Evolutionary conservation across 192 early-diverging fungal genomes (phyloP).

Genomic region (Entomortierella parvispora): DNA sequence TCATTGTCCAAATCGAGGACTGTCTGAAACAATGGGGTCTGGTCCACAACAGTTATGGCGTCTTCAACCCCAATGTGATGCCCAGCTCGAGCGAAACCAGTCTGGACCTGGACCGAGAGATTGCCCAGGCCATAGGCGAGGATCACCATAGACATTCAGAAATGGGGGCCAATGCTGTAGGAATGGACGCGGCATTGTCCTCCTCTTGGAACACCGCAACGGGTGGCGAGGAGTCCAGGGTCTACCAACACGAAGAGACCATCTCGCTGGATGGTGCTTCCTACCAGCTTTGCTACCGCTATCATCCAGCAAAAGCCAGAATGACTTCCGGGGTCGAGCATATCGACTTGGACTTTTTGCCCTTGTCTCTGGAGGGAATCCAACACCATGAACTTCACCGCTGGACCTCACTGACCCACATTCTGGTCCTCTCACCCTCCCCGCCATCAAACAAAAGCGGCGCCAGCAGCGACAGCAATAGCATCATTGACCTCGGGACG

Average conservation of each 20-base stretch:
- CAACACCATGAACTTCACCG: constrained; percentile 69
- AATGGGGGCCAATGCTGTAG: too few species aligned
- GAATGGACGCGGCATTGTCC: too few species aligned
- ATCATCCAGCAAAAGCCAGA: constrained; percentile 46
- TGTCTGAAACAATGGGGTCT: constrained; percentile 66
- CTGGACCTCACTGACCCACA: constrained; percentile 67
- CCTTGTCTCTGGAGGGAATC: constrained; percentile 22
- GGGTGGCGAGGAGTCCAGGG: too few species aligned
- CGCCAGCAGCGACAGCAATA: constrained; percentile 45
- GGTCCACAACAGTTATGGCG: constrained; percentile 57
- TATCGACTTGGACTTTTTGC: constrained; percentile 41
- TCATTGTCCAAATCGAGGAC: constrained; percentile 73
- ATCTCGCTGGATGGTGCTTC: constrained; percentile 54
- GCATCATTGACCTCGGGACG: constrained; percentile 65
- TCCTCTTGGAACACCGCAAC: too few species aligned
- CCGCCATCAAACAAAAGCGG: constrained; percentile 13
- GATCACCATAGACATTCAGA: background rate
- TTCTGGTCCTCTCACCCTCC: constrained; percentile 61
- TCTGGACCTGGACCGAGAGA: background rate
- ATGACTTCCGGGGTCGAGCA: constrained; percentile 18
- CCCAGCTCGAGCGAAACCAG: background rate
- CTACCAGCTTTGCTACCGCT: constrained; percentile 56
- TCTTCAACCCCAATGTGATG: constrained; percentile 50
- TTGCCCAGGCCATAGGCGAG: background rate
- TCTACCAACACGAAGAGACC: constrained; percentile 42